Evolutionary conservation across 1,139 yeast genomes (phyloP).

Genomic region (Candida mesenterica): DNA sequence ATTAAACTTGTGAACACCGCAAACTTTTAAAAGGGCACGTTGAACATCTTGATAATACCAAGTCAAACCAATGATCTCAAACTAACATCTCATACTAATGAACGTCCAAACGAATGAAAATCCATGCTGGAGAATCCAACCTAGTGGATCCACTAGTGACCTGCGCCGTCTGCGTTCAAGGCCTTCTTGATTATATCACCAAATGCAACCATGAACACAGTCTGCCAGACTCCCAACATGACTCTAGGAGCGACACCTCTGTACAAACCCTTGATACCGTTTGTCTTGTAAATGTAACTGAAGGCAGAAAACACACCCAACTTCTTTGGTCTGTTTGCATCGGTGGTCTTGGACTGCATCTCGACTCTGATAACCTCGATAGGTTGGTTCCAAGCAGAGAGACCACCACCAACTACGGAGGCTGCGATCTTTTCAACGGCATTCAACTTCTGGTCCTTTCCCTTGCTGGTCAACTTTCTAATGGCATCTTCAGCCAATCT

Average conservation of each 20-base stretch:
- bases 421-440: conserved; percentile 82
- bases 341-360: conserved; percentile 91
- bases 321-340: conserved; percentile 94
- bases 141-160: too few species aligned
- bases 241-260: conserved; percentile 97
- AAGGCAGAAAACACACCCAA: conserved; percentile 78
- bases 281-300: conserved; percentile 75
- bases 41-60: too few species aligned
- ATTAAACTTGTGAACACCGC: too few species aligned
- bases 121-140: too few species aligned
- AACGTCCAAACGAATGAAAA: too few species aligned
- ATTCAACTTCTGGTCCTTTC: conserved; percentile 58
- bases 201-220: conserved; percentile 98
- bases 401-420: conserved; percentile 94
- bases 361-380: conserved; percentile 96
- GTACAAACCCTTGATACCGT: conserved; percentile 88
- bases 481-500: conserved; percentile 89
- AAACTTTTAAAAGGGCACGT: too few species aligned
- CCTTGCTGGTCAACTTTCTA: conserved; percentile 60
- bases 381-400: conserved; percentile 98
- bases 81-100: too few species aligned
- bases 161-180: conserved; percentile 45
- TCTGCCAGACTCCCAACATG: conserved; percentile 97
- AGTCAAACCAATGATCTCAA: too few species aligned
- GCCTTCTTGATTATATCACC: conserved; percentile 72